These are phyloP conservation scores for Venturia nashicola DNA, from an alignment of 2,329 filamentous ascomycete genomes.

Conservation along the genomic window DNA sequence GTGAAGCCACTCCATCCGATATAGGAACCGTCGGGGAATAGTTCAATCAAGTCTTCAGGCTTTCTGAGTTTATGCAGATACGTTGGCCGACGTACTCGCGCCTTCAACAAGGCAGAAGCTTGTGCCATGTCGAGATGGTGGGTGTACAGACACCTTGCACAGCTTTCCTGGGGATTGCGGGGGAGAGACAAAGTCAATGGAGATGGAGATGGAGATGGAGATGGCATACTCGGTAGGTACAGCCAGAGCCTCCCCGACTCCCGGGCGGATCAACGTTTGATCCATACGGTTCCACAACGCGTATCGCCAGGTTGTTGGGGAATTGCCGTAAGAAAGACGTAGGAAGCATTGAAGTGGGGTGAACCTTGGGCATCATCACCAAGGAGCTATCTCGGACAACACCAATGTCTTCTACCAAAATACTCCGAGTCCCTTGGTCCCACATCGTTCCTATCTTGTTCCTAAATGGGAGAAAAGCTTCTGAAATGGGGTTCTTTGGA, in stretches of 20 bases:
- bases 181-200: neutral
- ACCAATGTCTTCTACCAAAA: neutral
- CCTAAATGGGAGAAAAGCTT: too few relatives aligned
- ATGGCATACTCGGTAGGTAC: neutral
- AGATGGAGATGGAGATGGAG: neutral
- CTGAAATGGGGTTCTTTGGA: too few relatives aligned
- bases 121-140: constrained; percentile 24
- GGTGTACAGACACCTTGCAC: neutral
- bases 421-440: too few relatives aligned
- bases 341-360: neutral
- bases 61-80: constrained; percentile 70
- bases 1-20: constrained; percentile 89
- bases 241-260: neutral
- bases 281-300: neutral
- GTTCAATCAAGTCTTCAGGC: constrained; percentile 65
- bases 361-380: neutral
- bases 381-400: neutral
- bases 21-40: constrained; percentile 77
- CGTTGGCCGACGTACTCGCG: constrained; percentile 61
- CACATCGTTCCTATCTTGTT: too few relatives aligned
- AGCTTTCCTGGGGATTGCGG: neutral
- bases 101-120: constrained; percentile 63
- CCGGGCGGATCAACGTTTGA: neutral
- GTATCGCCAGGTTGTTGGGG: neutral
- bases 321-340: neutral